Evolutionary conservation across 768 basidiomycete species (phyloP).

Genomic region (Suillus spraguei): DNA sequence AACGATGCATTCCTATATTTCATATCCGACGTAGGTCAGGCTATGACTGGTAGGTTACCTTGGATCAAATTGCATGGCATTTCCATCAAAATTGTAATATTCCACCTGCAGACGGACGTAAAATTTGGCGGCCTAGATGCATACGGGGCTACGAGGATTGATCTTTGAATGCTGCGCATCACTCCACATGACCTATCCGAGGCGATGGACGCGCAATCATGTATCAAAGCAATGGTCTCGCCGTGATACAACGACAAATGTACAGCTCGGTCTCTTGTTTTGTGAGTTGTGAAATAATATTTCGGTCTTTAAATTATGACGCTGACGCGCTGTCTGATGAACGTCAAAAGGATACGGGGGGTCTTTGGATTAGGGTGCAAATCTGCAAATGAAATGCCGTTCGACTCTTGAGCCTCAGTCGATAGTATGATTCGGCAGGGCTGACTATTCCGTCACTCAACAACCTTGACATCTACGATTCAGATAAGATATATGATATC

Average conservation of each 20-base stretch:
- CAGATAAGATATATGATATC: background rate
- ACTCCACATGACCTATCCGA: constrained; percentile 1
- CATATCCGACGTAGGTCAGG: background rate
- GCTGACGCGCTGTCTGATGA: background rate
- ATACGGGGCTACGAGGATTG: background rate
- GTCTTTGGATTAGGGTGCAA: background rate
- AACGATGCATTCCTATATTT: background rate
- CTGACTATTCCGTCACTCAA: background rate
- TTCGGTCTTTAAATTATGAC: background rate
- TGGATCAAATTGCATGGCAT: background rate
- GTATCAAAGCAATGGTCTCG: background rate
- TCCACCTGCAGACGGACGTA: background rate
- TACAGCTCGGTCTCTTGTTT: background rate
- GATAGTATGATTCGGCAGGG: background rate
- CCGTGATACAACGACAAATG: background rate
- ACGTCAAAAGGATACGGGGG: background rate
- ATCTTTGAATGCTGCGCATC: background rate
- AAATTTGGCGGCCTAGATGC: background rate
- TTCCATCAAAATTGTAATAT: background rate
- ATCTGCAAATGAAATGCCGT: too few species aligned
- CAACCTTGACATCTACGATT: background rate
- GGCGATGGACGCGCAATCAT: background rate
- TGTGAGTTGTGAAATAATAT: background rate
- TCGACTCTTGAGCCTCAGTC: background rate
- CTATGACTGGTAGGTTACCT: background rate